Conservation (phyloP, 192 early-diverging fungal genomes). For the Coemansia asiatica region DNA sequence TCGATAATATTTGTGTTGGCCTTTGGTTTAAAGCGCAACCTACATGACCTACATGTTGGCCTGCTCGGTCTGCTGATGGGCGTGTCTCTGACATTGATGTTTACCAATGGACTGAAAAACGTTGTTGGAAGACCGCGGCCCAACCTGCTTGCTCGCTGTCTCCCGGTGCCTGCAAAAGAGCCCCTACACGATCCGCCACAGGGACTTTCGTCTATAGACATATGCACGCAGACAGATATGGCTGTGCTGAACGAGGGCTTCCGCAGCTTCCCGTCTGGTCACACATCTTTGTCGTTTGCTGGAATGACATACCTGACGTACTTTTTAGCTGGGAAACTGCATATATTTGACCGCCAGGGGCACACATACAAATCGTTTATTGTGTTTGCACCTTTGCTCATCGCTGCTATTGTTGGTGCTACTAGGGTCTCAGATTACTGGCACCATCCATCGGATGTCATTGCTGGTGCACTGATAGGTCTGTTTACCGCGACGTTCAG, state of each 20-base stretch:
- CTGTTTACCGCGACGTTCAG: constrained; percentile 41
- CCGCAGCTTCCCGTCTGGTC: constrained; percentile 85
- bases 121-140: constrained; percentile 64
- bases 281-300: constrained; percentile 76
- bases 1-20: constrained; percentile 19
- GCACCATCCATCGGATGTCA: constrained; percentile 65
- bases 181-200: constrained; percentile 54
- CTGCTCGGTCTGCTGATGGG: constrained; percentile 53
- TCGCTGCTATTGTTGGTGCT: constrained; percentile 59
- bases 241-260: constrained; percentile 70
- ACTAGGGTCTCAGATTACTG: constrained; percentile 65
- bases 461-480: constrained; percentile 56
- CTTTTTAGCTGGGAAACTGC: constrained; percentile 72
- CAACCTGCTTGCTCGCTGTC: constrained; percentile 61
- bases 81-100: constrained; percentile 52
- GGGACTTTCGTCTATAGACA: constrained; percentile 60
- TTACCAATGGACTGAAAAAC: constrained; percentile 59
- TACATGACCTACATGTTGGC: constrained; percentile 54
- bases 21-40: constrained; percentile 29
- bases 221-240: constrained; percentile 61
- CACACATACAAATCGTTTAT: constrained; percentile 62
- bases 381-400: constrained; percentile 45
- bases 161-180: constrained; percentile 18
- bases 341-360: constrained; percentile 61
- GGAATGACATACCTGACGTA: constrained; percentile 67